A percentile compares a stretch with the other conserved stretches of the same genome.
Conservation (phyloP, 108 stramenopile genomes). For the Nitzschia putrida region DNA sequence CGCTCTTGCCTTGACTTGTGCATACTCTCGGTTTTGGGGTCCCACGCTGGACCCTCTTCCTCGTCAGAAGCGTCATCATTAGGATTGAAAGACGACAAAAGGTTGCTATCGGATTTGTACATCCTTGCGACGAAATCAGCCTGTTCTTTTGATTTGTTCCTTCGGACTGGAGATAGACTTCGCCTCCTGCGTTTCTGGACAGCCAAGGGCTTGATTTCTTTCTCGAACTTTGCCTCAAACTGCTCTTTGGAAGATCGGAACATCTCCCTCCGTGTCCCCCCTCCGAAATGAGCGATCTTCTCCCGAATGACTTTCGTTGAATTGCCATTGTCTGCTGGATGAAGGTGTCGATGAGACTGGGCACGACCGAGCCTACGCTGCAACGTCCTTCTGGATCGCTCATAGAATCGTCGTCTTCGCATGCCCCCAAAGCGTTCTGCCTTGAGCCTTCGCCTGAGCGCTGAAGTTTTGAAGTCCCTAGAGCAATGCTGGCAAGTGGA, state of each 20-base stretch:
- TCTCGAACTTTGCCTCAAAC: constrained; percentile 9
- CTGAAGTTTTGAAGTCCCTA: not conserved
- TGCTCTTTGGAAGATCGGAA: not conserved
- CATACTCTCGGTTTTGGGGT: constrained; percentile 11
- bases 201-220: constrained; percentile 7
- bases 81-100: not conserved
- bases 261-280: constrained; percentile 1
- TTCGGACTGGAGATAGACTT: constrained; percentile 3
- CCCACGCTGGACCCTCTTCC: not conserved
- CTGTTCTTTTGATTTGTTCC: not conserved
- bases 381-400: constrained; percentile 5
- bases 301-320: not conserved
- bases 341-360: not conserved
- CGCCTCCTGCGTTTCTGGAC: not conserved
- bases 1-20: constrained; percentile 15
- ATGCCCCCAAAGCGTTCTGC: constrained; percentile 12
- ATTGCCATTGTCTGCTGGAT: not conserved
- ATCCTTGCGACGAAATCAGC: constrained; percentile 2
- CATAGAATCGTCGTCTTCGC: constrained; percentile 1
- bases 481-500: not conserved
- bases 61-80: constrained; percentile 4
- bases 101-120: constrained; percentile 12
- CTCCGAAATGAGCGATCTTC: constrained; percentile 11
- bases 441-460: not conserved
- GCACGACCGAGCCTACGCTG: not conserved